Evolutionary conservation across 495 filamentous ascomycete species (phyloP).

Genomic region (Xylaria cubensis): DNA sequence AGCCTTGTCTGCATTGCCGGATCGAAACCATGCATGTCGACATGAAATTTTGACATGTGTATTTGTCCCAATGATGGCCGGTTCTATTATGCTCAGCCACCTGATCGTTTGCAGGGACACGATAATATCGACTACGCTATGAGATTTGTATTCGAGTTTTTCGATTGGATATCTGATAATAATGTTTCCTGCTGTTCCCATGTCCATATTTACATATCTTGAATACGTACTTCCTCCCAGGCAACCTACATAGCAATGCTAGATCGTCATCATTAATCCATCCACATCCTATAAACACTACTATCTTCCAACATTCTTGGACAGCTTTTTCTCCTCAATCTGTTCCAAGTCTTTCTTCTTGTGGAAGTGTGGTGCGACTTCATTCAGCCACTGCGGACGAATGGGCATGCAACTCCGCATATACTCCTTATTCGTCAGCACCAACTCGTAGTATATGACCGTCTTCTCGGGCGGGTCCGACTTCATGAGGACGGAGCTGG

Average conservation of each 20-base stretch:
- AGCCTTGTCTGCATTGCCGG: background rate
- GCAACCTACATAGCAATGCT: background rate
- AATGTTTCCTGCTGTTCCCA: background rate
- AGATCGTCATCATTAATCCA: constrained; percentile 13
- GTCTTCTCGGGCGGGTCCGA: constrained; percentile 78
- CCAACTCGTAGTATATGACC: constrained; percentile 91
- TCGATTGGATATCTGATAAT: background rate
- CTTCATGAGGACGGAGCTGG: constrained; percentile 80
- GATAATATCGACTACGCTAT: background rate
- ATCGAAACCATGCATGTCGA: constrained; percentile 2
- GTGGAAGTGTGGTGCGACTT: constrained; percentile 94
- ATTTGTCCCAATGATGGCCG: background rate
- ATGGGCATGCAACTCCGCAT: constrained; percentile 88
- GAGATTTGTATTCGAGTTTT: background rate
- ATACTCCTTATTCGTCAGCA: constrained; percentile 93
- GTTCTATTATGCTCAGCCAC: background rate
- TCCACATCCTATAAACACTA: constrained; percentile 20
- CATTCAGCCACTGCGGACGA: constrained; percentile 82
- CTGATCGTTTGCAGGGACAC: background rate
- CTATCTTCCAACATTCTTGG: constrained; percentile 38
- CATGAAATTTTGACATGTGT: background rate
- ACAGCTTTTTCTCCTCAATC: constrained; percentile 80
- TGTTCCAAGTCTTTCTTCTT: constrained; percentile 91
- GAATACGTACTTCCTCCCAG: background rate
- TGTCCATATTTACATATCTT: background rate